Evolutionary conservation across 805 yeast genomes (phyloP).

Genomic region (Candida wancherniae): DNA sequence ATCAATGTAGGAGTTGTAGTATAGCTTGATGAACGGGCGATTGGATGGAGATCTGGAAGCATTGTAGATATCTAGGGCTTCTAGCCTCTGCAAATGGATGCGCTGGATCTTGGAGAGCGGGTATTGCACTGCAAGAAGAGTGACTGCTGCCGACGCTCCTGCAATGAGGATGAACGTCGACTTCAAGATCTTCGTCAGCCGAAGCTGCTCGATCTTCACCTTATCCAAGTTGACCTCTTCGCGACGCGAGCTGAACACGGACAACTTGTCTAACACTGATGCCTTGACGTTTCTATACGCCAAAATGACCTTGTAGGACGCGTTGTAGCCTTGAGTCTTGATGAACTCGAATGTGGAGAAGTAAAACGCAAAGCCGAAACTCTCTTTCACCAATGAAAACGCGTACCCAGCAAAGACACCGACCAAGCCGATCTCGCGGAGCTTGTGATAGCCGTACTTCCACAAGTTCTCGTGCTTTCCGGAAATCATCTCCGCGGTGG

Average conservation of each 20-base stretch:
- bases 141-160: conserved; percentile 81
- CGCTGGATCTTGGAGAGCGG: conserved; percentile 79
- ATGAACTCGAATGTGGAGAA: conserved; percentile 76
- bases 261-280: conserved; percentile 16
- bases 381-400: conserved; percentile 73
- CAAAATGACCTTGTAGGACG: conserved; percentile 42
- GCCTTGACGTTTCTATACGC: conserved; percentile 40
- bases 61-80: conserved; percentile 66
- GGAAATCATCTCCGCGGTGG: conserved; percentile 65
- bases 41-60: conserved; percentile 19
- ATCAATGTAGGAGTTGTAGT: conserved; percentile 72
- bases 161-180: conserved; percentile 72
- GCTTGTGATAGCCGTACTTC: conserved; percentile 66
- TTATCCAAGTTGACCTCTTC: conserved; percentile 13
- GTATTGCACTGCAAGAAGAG: conserved; percentile 73
- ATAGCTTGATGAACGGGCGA: conserved; percentile 43
- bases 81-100: conserved; percentile 72
- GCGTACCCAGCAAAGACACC: conserved; percentile 91
- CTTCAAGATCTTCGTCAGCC: conserved; percentile 49
- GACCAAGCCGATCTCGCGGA: conserved; percentile 66
- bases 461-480: conserved; percentile 69
- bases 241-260: conserved; percentile 13
- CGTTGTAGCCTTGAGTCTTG: conserved; percentile 60
- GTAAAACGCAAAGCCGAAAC: conserved; percentile 77
- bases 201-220: conserved; percentile 26